Evolutionary conservation across 345 rosid genomes (phyloP), one percentile per base, ranked within the genome.

Genomic region (Laguncularia racemosa): DNA sequence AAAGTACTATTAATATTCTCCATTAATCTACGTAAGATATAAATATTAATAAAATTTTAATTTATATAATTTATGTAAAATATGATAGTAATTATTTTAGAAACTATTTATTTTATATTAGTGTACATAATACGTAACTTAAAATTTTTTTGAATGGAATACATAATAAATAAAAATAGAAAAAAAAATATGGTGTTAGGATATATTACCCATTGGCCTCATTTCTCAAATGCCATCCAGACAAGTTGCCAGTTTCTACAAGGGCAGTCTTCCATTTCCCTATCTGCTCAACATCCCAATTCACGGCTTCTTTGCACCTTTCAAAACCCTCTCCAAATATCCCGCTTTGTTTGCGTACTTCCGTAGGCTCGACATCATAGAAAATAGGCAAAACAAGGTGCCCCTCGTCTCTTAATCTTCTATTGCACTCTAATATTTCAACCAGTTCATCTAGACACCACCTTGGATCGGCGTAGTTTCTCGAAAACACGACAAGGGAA

Each of bases 371-470:
- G 1, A 52, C 50, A 13, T 43, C 48, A n/a, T 10, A 61, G 56
- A 61, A 61, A 45, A 61, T 52, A 16, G 64, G 64, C 28, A 61
- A 13, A 14, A 52, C 65, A 23, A 23, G 16, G 50, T 44, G 64
- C 18, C 44, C 65, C 13, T 60, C 49, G 2, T 19, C 56, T 38
- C 33, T 44, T 56, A 2, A 20, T 49, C 23, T 21, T 21, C 17
- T 16, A 57, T 53, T 17, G 46, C 50, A 51, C 40, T 52, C 17
- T 10, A 60, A 20, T 21, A 60, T 60, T 49, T 50, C 50, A n/a
- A 33, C 56, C 19, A 60, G 44, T 44, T 60, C 56, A 16, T 12
- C 3, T 12, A 43, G 48, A 56, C 64, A 60, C 64, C 64, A 51
- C 50, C 50, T 40, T 14, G 64, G 52, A 14, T 52, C 58, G 0